Evolutionary conservation across 176 grass and related monocot genomes (phyloP).

Genomic region (Thinopyrum elongatum): DNA sequence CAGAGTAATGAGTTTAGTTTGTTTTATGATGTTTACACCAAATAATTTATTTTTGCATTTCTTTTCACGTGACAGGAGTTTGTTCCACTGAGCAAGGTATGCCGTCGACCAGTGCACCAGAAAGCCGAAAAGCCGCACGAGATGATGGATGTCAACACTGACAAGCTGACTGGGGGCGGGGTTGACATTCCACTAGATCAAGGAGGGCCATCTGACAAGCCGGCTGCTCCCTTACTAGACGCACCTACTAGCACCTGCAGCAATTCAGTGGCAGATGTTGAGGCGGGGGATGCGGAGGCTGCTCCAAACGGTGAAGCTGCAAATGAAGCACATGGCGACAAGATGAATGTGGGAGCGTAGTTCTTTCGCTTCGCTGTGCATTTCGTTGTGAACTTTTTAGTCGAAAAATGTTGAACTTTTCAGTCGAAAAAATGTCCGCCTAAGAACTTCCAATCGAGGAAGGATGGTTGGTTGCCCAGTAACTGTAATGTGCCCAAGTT

Average conservation of each 20-base stretch:
- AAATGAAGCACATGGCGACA: constrained; percentile 27
- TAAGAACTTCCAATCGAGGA: not conserved
- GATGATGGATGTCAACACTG: constrained; percentile 72
- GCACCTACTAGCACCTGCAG: constrained; percentile 5
- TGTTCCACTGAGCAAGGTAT: constrained; percentile 96
- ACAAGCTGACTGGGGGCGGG: constrained; percentile 28
- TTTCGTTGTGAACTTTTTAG: not conserved
- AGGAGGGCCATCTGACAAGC: constrained; percentile 11
- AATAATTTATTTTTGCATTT: not conserved
- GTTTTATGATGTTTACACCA: not conserved
- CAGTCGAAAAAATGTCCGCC: not conserved
- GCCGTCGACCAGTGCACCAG: constrained; percentile 80
- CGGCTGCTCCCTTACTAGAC: not conserved
- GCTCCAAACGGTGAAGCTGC: not conserved
- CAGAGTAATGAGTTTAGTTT: not conserved
- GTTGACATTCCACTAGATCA: constrained; percentile 12
- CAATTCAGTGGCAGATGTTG: constrained; percentile 26
- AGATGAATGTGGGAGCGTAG: constrained; percentile 25
- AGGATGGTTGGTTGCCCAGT: not conserved
- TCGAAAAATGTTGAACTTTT: too few species aligned
- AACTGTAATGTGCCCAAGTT: not conserved
- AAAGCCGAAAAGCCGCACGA: constrained; percentile 44
- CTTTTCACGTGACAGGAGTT: constrained; percentile 55
- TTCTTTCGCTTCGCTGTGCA: not conserved
- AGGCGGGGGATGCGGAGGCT: constrained; percentile 29